Percentiles rank a stretch among this genome's conserved stretches.
phyloP scores from a whole-genome alignment of 495 filamentous ascomycete species.

The Tricharina praecox region DNA sequence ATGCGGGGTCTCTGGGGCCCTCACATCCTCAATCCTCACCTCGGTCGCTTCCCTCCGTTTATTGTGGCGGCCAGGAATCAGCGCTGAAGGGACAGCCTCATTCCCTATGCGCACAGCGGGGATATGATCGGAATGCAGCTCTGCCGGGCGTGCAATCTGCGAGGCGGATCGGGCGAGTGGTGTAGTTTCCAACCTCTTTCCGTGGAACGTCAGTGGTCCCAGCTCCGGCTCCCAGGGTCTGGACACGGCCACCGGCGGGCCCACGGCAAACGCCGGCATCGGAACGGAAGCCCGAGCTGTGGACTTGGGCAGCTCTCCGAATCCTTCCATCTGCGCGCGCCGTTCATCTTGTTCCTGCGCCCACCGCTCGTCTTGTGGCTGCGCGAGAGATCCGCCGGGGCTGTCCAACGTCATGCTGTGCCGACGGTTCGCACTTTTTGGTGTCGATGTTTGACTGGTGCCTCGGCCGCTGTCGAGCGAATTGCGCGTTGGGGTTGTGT shows the following conservation, averaged over 20 bases:
- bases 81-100: not conserved
- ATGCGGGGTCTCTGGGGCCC: no score
- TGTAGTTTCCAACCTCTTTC: no score
- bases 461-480: no score
- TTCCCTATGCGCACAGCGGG: not conserved
- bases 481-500: no score
- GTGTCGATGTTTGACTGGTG: no score
- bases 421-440: no score
- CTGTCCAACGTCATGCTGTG: no score
- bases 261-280: not conserved
- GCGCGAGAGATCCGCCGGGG: no score
- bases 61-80: slow-evolving; percentile 1
- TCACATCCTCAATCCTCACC: not conserved
- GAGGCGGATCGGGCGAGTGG: no score
- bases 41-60: not conserved
- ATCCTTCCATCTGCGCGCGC: not conserved
- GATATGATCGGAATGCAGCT: slow-evolving; percentile 2
- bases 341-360: not conserved
- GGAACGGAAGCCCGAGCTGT: not conserved
- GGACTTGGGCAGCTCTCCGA: no score
- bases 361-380: not conserved
- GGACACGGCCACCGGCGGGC: no score
- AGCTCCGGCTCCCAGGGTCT: not conserved
- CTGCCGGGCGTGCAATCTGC: not conserved
- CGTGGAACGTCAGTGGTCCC: no score